Evolutionary conservation across 306 rosid genomes (phyloP), one percentile per base, ranked within the genome.

Genomic region (Luffa aegyptiaca): DNA sequence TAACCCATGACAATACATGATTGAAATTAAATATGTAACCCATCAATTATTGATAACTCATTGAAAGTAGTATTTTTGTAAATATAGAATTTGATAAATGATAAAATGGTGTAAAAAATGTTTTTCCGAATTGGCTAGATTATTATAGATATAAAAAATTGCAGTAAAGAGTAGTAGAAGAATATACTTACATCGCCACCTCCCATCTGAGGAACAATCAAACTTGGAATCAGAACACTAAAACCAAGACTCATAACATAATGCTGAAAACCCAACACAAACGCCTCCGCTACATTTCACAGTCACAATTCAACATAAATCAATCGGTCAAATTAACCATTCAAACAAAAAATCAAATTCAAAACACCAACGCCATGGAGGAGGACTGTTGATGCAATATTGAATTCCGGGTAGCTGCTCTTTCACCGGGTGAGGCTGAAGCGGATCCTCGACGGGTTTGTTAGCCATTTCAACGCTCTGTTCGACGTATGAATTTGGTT

Each of bases 161-260:
- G 18, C 3, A 56, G 21, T 56, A 8, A 36, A 75, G 73, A 10
- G 10, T 14, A 63, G 18, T 46, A 0, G 48, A 37, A 8, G 20
- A 63, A 42, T 10, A 26, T 52, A 26, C 82, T 86, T 85, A 92
- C 96, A 86, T 92, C 6, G 2, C 88, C 86, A 39, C 98, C 97
- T 4, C 98, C 98, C 97, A 94, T 94, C 85, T 87, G 90, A 75
- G 97, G 93, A 78, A 94, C 97, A 81, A 94, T 73, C 55, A 89
- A 77, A 46, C 88, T 88, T 37, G 98, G 93, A 83, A 92, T 89
- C 56, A 90, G 81, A 83, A 90, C 86, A 5, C 89, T 88, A 68
- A 87, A 84, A 64, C 98, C 98, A 82, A 94, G 90, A 80, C 86
- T 85, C 81, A 94, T 57, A 61, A 92, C 62, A 52, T 92, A 94